These are phyloP conservation scores for Hemileccinum impolitum DNA, from an alignment of 768 basidiomycete species.

Conservation along the genomic window DNA sequence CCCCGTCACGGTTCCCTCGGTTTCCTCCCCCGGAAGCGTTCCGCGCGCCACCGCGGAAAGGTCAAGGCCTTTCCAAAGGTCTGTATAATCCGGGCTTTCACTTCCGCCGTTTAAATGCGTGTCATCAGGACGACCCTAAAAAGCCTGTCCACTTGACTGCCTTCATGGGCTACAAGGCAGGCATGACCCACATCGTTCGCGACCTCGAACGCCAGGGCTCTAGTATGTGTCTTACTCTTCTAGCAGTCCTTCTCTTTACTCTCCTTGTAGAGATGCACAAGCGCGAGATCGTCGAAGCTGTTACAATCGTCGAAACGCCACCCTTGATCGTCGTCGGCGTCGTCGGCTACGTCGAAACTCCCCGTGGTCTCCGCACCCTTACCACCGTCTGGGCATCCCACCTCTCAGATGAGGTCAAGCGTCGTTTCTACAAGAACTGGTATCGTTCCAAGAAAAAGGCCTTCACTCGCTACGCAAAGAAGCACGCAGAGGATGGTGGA, in stretches of 20 bases:
- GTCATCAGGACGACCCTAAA: slow-evolving; percentile 91
- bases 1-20: slow-evolving; percentile 98
- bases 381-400: slow-evolving; percentile 99
- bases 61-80: slow-evolving; percentile 99
- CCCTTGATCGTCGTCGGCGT: slow-evolving; percentile 96
- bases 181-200: slow-evolving; percentile 99
- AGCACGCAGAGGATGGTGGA: slow-evolving; percentile 92
- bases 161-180: slow-evolving; percentile 99
- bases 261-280: slow-evolving; percentile 92
- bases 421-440: slow-evolving; percentile 99
- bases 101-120: slow-evolving; percentile 6
- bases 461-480: slow-evolving; percentile 99
- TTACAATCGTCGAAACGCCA: slow-evolving; percentile 93
- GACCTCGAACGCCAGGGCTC: slow-evolving; percentile 99
- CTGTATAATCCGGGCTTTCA: slow-evolving; percentile 19
- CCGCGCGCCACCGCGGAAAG: slow-evolving; percentile 97
- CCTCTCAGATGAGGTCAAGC: slow-evolving; percentile 95
- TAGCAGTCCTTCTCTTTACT: not conserved
- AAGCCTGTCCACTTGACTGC: slow-evolving; percentile 99
- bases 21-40: slow-evolving; percentile 94
- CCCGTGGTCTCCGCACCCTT: slow-evolving; percentile 96
- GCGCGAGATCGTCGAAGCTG: slow-evolving; percentile 98
- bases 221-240: slow-evolving; percentile 56
- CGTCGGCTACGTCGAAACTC: slow-evolving; percentile 99
- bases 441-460: slow-evolving; percentile 99